Base-by-base conservation (phyloP, 2,329 filamentous ascomycete species). In the Lasiodiplodia citricola region DNA sequence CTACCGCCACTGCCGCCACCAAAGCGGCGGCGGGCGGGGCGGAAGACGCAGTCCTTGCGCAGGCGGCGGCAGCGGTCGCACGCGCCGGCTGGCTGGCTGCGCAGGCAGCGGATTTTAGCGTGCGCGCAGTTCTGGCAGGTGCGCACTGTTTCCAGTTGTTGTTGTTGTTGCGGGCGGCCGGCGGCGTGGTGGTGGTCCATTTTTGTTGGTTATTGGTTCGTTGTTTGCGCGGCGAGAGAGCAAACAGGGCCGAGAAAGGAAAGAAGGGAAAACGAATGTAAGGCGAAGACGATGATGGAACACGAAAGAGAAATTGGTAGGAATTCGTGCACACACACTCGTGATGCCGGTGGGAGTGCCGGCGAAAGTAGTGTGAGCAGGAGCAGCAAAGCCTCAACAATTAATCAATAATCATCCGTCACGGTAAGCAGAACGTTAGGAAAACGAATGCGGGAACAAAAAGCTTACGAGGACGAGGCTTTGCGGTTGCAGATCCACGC, bases 1-100 rank as follows among this genome's bases (percentile, higher is more conserved):
- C 77, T 75, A 75, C 74, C 69, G 80, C 80, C 66, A 79, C 80
- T 44, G 77, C 72, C 37, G 75, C 77, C 31, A 77, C 79, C 63
- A 44, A 73, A 77, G 35, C 78, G 76, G 64, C 78, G 75, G 50
- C 75, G 73, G 8, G 78, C 75, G 52, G 78, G 75, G 7, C 80
- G 76, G 65, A 78, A 79, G 2, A 77, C 70, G 67, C 80, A 81
- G 57, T 78, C 73, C 67, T 80, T 79, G 23, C 75, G 73, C 31
- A 81, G 71, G 21, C 80, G 78, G n/a, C 41, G 58, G 28, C 58
- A 62, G 58, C 75, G 70, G 67, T 78, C 75, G 71, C 76, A 78
- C 6, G 74, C 74, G 52, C 75, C 73, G 21, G 69, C 68, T n/a
- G 72, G 66, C 51, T 75, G 71, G 7, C 72, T 77, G 21, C 75